Conservation (phyloP, 2,329 filamentous ascomycete genomes). For the Diplocarpon rosae region DNA sequence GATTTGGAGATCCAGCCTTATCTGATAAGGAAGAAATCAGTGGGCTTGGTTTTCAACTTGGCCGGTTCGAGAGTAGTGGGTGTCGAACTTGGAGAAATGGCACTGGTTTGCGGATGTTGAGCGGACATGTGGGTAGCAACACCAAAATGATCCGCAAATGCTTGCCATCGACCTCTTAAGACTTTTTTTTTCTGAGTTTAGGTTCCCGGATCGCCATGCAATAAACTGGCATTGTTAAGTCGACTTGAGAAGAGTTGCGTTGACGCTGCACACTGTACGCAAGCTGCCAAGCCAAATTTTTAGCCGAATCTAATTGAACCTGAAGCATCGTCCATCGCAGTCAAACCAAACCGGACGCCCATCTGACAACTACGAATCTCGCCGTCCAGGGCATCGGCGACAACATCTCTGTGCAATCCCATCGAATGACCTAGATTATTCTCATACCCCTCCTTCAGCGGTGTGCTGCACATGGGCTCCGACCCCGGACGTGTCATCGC, state of each 20-base stretch:
- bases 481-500: slow-evolving; percentile 22
- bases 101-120: too few species aligned
- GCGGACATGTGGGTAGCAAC: too few species aligned
- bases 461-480: slow-evolving; percentile 14
- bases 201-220: too few species aligned
- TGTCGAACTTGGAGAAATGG: too few species aligned
- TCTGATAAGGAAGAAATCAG: slow-evolving; percentile 8
- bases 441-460: slow-evolving; percentile 14
- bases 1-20: slow-evolving; percentile 13
- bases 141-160: too few species aligned
- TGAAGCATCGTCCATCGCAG: slow-evolving; percentile 14
- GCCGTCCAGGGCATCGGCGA: slow-evolving; percentile 13
- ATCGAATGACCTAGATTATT: slow-evolving; percentile 18
- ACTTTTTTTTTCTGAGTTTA: too few species aligned
- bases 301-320: slow-evolving; percentile 3
- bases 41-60: too few species aligned
- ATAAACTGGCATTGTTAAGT: background rate
- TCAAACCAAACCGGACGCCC: slow-evolving; percentile 11
- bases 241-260: background rate
- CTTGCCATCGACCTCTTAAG: too few species aligned
- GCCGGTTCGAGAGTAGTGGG: too few species aligned
- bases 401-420: slow-evolving; percentile 7
- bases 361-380: slow-evolving; percentile 7
- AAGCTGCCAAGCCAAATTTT: slow-evolving; percentile 8
- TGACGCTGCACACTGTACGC: background rate